These are phyloP conservation scores for Thielaviopsis musarum DNA, from an alignment of 2,329 filamentous ascomycete genomes.

Conservation along the genomic window DNA sequence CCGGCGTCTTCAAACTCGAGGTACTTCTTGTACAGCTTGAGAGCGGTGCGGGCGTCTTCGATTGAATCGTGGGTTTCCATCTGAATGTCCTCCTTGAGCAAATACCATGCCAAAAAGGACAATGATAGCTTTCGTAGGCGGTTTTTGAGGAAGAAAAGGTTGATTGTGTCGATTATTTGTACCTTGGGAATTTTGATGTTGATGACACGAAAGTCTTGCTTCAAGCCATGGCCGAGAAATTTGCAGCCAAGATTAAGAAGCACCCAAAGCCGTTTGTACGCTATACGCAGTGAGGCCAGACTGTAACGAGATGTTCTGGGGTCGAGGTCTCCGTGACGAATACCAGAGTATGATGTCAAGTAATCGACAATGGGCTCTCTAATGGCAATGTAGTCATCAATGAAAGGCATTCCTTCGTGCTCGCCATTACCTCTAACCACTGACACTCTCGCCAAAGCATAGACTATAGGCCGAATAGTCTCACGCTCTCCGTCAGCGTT, in stretches of 20 bases:
- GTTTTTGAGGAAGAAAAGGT: conserved; percentile 69
- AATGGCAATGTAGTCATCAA: conserved; percentile 93
- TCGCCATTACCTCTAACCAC: conserved; percentile 68
- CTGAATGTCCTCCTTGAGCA: conserved; percentile 90
- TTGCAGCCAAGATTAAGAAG: conserved; percentile 84
- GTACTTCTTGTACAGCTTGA: conserved; percentile 80
- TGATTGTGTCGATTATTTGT: conserved; percentile 88
- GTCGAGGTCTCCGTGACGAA: conserved; percentile 72
- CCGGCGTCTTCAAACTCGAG: conserved; percentile 78
- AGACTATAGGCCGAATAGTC: conserved; percentile 78
- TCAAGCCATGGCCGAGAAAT: conserved; percentile 85
- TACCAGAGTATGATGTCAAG: conserved; percentile 84
- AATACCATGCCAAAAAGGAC: conserved; percentile 77
- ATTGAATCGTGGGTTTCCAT: conserved; percentile 85
- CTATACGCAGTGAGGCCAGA: conserved; percentile 71
- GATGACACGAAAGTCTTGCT: conserved; percentile 92
- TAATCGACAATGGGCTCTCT: conserved; percentile 89
- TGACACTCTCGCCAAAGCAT: conserved; percentile 83
- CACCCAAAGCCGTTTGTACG: conserved; percentile 97
- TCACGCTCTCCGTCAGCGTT: conserved; percentile 86
- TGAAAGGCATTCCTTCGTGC: conserved; percentile 70
- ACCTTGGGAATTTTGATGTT: conserved; percentile 87
- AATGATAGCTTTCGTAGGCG: conserved; percentile 77
- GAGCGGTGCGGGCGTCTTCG: conserved; percentile 80
- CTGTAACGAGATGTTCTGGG: conserved; percentile 62